Evolutionary conservation across 176 grass and related monocot species (phyloP).

Genomic region (Urochloa ruziziensis): DNA sequence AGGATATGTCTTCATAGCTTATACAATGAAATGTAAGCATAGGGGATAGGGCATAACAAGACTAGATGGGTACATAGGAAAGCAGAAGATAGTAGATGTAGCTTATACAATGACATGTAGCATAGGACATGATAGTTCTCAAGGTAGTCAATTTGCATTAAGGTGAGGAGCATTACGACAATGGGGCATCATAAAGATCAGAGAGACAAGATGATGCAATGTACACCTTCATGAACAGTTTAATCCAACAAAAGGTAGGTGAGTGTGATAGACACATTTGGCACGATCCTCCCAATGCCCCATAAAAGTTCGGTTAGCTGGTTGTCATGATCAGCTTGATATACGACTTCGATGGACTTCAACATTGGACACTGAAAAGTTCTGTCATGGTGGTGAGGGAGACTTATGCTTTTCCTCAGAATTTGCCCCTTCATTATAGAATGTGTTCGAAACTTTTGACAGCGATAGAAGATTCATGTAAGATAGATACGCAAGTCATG

Average conservation of each 20-base stretch:
- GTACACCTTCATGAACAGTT: too few species aligned
- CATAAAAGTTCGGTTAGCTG: constrained; percentile 9
- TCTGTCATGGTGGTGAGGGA: neutral
- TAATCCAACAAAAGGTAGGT: neutral
- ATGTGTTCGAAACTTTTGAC: neutral
- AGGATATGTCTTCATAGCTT: neutral
- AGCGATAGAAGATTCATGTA: neutral
- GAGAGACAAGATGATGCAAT: too few species aligned
- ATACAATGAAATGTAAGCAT: neutral
- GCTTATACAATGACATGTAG: too few species aligned
- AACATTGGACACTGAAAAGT: neutral
- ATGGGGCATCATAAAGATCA: neutral
- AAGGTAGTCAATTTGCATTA: neutral
- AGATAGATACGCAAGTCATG: neutral
- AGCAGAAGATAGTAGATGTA: too few species aligned
- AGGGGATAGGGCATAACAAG: too few species aligned
- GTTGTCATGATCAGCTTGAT: neutral
- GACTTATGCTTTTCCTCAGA: neutral
- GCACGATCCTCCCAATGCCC: constrained; percentile 12
- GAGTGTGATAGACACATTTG: constrained; percentile 1
- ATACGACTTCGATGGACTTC: constrained; percentile 8
- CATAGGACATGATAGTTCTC: neutral
- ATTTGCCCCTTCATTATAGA: neutral
- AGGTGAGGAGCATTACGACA: neutral
- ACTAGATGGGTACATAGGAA: too few species aligned